A percentile compares a stretch with the other conserved stretches of the same genome.
These are phyloP conservation scores for Volvox africanus DNA, from an alignment of 139 green algal genomes.

Conservation along the genomic window DNA sequence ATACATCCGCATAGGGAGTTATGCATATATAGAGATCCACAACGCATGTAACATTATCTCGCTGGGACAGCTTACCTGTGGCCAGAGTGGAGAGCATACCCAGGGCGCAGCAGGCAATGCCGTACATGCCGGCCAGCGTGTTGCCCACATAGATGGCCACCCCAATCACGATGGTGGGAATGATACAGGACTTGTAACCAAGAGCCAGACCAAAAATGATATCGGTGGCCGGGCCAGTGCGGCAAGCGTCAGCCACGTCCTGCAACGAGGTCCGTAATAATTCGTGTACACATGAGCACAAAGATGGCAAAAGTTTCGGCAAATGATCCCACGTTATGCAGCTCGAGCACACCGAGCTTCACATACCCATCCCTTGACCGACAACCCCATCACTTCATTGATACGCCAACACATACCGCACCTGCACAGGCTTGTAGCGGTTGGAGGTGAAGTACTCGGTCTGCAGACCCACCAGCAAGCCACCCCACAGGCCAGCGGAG, in stretches of 20 bases:
- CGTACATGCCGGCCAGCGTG: conserved; percentile 91
- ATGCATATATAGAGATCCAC: too few relatives aligned
- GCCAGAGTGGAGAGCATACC: conserved; percentile 96
- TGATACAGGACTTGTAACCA: conserved; percentile 94
- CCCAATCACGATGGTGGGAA: conserved; percentile 92
- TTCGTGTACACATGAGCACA: too few relatives aligned
- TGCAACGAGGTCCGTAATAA: too few relatives aligned
- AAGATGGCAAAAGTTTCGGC: too few relatives aligned
- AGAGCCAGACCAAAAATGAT: conserved; percentile 99
- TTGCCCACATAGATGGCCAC: conserved; percentile 91
- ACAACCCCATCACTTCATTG: too few relatives aligned
- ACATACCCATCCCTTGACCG: too few relatives aligned
- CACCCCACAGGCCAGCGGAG: conserved; percentile 92
- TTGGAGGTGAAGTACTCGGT: conserved; percentile 99
- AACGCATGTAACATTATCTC: too few relatives aligned
- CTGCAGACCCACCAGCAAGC: conserved; percentile 94
- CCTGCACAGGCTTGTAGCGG: conserved; percentile 73
- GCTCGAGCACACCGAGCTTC: too few relatives aligned
- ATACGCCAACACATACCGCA: neutral
- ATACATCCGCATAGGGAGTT: too few relatives aligned
- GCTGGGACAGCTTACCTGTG: conserved; percentile 71
- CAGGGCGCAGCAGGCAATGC: conserved; percentile 95
- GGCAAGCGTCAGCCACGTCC: conserved; percentile 95
- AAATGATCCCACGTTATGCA: too few relatives aligned
- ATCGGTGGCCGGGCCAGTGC: conserved; percentile 96